phyloP scores from a whole-genome alignment of 306 rosid genomes.

The Prunus salicina region DNA sequence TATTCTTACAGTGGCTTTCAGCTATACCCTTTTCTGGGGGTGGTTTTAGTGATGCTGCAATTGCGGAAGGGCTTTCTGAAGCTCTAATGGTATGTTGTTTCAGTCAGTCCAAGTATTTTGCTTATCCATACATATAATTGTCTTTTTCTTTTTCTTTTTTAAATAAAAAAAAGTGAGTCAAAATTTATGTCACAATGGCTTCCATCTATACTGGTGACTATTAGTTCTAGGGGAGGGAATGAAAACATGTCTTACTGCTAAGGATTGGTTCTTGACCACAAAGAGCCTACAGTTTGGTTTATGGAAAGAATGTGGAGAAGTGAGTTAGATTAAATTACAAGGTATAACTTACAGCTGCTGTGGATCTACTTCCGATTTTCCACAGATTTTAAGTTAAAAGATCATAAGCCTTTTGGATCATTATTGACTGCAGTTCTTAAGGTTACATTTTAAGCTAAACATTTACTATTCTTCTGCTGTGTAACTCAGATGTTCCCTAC shows the following conservation, averaged over 20 bases:
- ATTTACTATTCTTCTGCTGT: neutral
- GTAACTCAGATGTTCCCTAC: conserved; percentile 69
- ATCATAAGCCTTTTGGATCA: neutral
- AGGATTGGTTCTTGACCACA: neutral
- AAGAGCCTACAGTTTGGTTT: conserved; percentile 4
- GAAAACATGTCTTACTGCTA: conserved; percentile 1
- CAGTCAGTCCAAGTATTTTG: neutral
- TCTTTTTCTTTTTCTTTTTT: neutral
- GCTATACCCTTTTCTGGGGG: conserved; percentile 81
- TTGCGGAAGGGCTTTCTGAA: conserved; percentile 98
- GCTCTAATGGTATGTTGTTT: conserved; percentile 73
- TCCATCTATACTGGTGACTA: neutral
- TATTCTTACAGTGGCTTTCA: conserved; percentile 70
- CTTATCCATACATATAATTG: neutral
- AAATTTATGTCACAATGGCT: too few species aligned
- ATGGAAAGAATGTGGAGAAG: neutral
- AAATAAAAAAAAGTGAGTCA: neutral
- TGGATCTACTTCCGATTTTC: neutral
- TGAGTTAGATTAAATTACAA: neutral
- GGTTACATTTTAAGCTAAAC: neutral
- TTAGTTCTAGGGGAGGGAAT: neutral
- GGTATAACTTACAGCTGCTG: neutral
- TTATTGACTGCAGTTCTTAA: neutral
- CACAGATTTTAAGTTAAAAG: neutral
- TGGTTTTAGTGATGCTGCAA: conserved; percentile 89